Evolutionary conservation across 2,329 filamentous ascomycete genomes (phyloP).

Genomic region (Botrytis paeoniae): DNA sequence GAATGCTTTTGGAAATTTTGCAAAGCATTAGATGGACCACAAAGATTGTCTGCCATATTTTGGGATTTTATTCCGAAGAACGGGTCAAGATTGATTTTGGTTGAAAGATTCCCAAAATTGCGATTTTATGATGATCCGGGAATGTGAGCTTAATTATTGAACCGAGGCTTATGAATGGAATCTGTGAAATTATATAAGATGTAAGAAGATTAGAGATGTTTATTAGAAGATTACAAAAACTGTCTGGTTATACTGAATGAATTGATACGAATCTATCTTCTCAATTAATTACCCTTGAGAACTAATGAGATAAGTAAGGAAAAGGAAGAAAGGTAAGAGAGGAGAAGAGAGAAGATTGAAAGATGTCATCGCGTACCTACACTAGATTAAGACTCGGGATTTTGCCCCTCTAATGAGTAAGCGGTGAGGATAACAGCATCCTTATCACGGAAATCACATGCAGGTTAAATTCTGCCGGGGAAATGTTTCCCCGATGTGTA

Average conservation of each 20-base stretch:
- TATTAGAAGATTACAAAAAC: background rate
- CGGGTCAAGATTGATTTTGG: background rate
- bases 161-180: slow-evolving; percentile 6
- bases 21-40: slow-evolving; percentile 69
- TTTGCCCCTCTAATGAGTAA: background rate
- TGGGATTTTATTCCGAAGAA: background rate
- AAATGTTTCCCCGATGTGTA: background rate
- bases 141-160: background rate
- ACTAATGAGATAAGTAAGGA: background rate
- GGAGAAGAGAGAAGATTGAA: background rate
- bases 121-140: background rate
- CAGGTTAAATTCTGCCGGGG: background rate
- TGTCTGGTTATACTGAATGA: background rate
- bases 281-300: background rate
- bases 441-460: background rate
- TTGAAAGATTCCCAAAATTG: background rate
- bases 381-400: background rate
- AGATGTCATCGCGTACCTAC: background rate
- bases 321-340: background rate
- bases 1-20: slow-evolving; percentile 70
- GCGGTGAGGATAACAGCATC: background rate
- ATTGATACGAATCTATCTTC: background rate
- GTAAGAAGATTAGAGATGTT: background rate
- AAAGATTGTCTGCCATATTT: slow-evolving; percentile 63
- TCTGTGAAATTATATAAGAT: background rate